A percentile compares a stretch with the other conserved stretches of the same genome.
These are phyloP conservation scores for Xylariaceae sp. DNA, from an alignment of 2,329 filamentous ascomycete species.

Conservation along the genomic window DNA sequence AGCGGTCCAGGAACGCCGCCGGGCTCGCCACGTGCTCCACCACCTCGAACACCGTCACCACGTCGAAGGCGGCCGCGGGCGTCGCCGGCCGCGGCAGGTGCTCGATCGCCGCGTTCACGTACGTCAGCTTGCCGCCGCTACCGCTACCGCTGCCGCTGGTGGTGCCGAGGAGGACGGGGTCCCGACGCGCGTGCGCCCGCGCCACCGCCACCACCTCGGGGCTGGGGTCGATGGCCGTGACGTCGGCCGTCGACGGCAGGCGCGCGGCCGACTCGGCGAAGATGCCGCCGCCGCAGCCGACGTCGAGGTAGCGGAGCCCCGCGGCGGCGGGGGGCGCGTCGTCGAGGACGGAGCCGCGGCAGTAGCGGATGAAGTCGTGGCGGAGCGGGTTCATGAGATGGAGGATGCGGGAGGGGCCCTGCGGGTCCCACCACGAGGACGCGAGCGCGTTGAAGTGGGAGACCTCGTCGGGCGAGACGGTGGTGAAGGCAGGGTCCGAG, in stretches of 20 bases:
- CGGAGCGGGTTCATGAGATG: constrained; percentile 98
- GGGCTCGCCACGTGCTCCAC: constrained; percentile 84
- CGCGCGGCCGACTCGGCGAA: constrained; percentile 84
- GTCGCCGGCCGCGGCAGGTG: constrained; percentile 26
- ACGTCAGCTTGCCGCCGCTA: constrained; percentile 56
- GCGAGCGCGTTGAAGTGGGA: constrained; percentile 93
- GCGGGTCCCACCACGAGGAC: constrained; percentile 93
- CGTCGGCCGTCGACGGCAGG: constrained; percentile 51
- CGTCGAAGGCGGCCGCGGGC: constrained; percentile 53
- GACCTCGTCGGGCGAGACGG: constrained; percentile 82
- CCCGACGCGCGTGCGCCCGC: constrained; percentile 62
- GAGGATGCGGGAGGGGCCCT: constrained; percentile 83
- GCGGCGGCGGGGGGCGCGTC: constrained; percentile 24
- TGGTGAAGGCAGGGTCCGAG: constrained; percentile 41
- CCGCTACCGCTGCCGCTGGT: too few relatives aligned
- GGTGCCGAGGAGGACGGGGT: constrained; percentile 67
- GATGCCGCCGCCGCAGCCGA: constrained; percentile 94
- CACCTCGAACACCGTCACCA: constrained; percentile 88
- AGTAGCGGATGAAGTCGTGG: constrained; percentile 79
- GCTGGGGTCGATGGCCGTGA: constrained; percentile 74
- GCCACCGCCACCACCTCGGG: constrained; percentile 69
- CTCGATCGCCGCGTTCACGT: constrained; percentile 73
- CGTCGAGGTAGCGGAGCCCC: constrained; percentile 69
- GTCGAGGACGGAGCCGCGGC: constrained; percentile 50
- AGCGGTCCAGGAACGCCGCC: constrained; percentile 62